Evolutionary conservation across 352 stramenopile genomes (phyloP).

Genomic region (Lagenidium sp.): DNA sequence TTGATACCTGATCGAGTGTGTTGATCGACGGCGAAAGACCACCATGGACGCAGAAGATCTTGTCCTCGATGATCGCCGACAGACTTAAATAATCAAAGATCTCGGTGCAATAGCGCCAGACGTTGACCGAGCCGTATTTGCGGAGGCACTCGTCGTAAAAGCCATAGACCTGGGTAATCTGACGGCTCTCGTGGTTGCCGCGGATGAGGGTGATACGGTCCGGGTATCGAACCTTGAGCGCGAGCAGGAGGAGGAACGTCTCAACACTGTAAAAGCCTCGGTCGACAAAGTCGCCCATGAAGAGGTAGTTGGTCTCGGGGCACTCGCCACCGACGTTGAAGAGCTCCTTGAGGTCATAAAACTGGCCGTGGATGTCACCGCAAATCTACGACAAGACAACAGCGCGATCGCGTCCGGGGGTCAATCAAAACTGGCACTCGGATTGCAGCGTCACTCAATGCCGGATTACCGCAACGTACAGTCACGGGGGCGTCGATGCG

Average conservation of each 20-base stretch:
- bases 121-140: slow-evolving; percentile 98
- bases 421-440: no score
- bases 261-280: slow-evolving; percentile 99
- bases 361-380: slow-evolving; percentile 99
- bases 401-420: no score
- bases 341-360: slow-evolving; percentile 98
- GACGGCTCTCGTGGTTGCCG: slow-evolving; percentile 97
- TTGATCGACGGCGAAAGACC: slow-evolving; percentile 93
- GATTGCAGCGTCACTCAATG: no score
- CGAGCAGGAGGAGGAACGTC: slow-evolving; percentile 97
- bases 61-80: slow-evolving; percentile 98
- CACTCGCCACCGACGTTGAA: slow-evolving; percentile 98
- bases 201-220: slow-evolving; percentile 99
- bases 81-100: slow-evolving; percentile 99
- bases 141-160: slow-evolving; percentile 99
- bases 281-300: slow-evolving; percentile 99
- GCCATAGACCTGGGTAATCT: slow-evolving; percentile 99
- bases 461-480: no score
- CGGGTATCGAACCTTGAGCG: slow-evolving; percentile 97
- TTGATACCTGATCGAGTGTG: slow-evolving; percentile 84
- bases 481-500: slow-evolving; percentile 98
- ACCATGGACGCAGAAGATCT: slow-evolving; percentile 99
- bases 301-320: slow-evolving; percentile 99
- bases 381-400: slow-evolving; percentile 87
- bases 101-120: slow-evolving; percentile 99